phyloP scores from a whole-genome alignment of 2,329 filamentous ascomycete genomes.

The Colletotrichum sp. region DNA sequence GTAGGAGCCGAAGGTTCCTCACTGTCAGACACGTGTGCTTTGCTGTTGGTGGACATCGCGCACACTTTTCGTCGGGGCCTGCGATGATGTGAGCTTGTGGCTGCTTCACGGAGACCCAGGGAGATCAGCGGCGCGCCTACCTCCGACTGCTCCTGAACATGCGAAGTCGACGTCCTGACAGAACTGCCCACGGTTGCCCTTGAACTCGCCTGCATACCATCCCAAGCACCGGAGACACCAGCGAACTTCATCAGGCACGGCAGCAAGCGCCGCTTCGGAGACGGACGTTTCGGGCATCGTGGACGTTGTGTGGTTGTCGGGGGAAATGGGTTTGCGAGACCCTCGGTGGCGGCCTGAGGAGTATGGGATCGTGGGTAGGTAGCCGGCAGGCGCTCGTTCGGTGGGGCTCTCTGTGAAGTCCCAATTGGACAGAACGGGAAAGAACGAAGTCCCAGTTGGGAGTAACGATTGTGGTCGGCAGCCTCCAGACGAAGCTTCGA shows the following conservation, averaged over 20 bases:
- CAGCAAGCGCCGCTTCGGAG: not conserved
- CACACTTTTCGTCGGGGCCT: not conserved
- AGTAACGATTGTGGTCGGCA: not conserved
- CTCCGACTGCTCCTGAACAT: not conserved
- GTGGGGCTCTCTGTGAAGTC: not conserved
- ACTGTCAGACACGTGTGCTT: not conserved
- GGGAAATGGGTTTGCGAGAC: not conserved
- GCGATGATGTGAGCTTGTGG: not conserved
- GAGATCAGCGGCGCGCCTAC: not conserved
- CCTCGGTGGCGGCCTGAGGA: not conserved
- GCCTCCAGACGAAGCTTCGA: not conserved
- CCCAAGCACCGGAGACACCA: not conserved
- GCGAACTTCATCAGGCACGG: not conserved
- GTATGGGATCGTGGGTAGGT: not conserved
- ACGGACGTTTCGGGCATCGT: not conserved
- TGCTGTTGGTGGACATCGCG: not conserved
- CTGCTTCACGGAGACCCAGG: not conserved
- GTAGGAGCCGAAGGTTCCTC: not conserved
- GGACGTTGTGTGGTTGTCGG: not conserved
- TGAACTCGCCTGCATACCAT: not conserved
- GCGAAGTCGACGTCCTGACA: not conserved
- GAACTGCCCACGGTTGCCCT: not conserved
- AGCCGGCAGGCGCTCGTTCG: accelerated
- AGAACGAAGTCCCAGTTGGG: too few relatives aligned
- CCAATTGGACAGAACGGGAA: accelerated